Base-by-base conservation (phyloP, 345 rosid genomes). In the Brassica juncea region DNA sequence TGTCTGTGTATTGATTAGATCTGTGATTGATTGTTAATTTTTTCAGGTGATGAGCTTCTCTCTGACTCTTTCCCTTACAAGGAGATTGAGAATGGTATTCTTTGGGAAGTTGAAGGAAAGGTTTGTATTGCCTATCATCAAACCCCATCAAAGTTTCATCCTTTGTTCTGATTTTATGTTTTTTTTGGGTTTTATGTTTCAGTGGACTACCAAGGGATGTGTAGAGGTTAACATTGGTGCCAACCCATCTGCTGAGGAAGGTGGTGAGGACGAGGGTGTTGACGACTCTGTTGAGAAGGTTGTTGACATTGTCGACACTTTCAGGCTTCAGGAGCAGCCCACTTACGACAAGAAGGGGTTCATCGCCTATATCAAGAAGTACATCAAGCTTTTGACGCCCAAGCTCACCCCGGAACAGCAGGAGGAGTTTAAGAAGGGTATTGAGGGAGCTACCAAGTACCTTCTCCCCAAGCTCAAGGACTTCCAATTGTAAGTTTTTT, bases 251-350 rank as follows among this genome's bases (percentile, higher is more conserved):
- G 97, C 99, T 27, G 99, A 93, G 66, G 98, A 91, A 62, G 94
- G 32, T 2, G 92, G 69, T 6, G 98, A 85, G 0, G 99, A 90
- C 8, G 99, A 96, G 75, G 90, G 94, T 81, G 97, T 92, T 76
- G 98, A 96, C 85, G 97, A 96, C 78, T 83, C 87, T 75, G 74
- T 80, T 32, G 84, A 70, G 28, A 96, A 93, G 88, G 98, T 93
- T 58, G 97, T 96, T n/a, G 98, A 96, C 88, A 92, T 96, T 32
- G 97, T 92, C 0, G 97, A 93, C 89, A 96, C 98, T 64, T 96
- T 96, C 77, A 91, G 99, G 83, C 99, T 96, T 21, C 99, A 96
- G 99, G 99, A 93, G 83, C 99, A 96, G 91, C 97, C 98, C 47
- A 2, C 97, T 59, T 96, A 85, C 31, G 94, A 89, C 85, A 96